Percentiles rank a stretch among this genome's conserved stretches.
These are phyloP conservation scores for Mentha longifolia DNA, from an alignment of 257 asterid genomes.

Conservation along the genomic window DNA sequence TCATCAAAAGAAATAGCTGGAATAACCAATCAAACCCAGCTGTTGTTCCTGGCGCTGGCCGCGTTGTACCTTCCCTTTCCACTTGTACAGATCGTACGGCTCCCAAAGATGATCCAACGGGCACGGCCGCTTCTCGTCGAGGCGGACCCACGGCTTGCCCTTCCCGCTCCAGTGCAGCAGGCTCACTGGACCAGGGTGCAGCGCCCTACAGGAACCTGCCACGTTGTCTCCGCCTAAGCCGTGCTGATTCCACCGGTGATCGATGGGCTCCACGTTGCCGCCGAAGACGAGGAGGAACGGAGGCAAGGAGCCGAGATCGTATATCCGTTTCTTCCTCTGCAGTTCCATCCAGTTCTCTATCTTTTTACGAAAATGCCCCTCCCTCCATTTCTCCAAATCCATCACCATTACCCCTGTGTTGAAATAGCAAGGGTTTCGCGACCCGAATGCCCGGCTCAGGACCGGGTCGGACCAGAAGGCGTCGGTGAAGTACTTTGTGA, in stretches of 20 bases:
- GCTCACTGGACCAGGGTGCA: conserved; percentile 87
- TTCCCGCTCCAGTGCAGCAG: conserved; percentile 61
- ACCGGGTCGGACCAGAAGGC: conserved; percentile 74
- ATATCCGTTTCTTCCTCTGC: conserved; percentile 59
- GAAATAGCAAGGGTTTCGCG: conserved; percentile 66
- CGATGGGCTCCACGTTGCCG: conserved; percentile 45
- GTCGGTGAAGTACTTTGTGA: conserved; percentile 69
- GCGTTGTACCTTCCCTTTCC: conserved; percentile 38
- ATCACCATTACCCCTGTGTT: conserved; percentile 90
- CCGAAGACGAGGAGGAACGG: conserved; percentile 46
- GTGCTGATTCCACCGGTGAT: conserved; percentile 53
- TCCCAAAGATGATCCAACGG: conserved; percentile 84
- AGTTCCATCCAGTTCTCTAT: conserved; percentile 88
- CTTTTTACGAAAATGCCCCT: conserved; percentile 58
- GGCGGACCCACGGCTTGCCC: conserved; percentile 86
- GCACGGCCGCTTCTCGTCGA: conserved; percentile 69
- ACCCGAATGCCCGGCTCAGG: conserved; percentile 52
- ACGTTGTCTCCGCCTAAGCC: conserved; percentile 87
- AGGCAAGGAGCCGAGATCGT: conserved; percentile 47
- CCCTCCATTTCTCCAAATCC: conserved; percentile 70
- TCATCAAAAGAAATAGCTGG: conserved; percentile 48
- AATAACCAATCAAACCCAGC: conserved; percentile 38
- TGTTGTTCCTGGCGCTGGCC: conserved; percentile 30
- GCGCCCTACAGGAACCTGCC: conserved; percentile 69
- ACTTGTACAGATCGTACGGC: conserved; percentile 68